These are phyloP conservation scores for Chernovozyma sophiae-reginae DNA, from an alignment of 1,139 yeast genomes.

Conservation along the genomic window DNA sequence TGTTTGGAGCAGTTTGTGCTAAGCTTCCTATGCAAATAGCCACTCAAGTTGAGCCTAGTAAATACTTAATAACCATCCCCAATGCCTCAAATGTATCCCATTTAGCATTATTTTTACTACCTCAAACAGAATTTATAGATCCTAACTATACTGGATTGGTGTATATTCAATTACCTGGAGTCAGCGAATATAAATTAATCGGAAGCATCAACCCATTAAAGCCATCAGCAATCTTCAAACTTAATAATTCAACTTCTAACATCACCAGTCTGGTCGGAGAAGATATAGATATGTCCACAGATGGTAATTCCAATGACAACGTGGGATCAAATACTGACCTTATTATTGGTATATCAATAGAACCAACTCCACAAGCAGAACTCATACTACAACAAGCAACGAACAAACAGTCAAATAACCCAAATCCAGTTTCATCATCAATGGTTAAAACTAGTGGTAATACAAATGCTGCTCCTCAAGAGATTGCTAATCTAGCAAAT, in stretches of 20 bases:
- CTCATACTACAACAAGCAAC: constrained; percentile 38
- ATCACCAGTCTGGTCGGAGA: constrained; percentile 8
- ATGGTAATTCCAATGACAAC: constrained; percentile 28
- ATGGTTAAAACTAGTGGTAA: constrained; percentile 13
- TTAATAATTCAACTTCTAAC: constrained; percentile 39
- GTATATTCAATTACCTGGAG: constrained; percentile 77
- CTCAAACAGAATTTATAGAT: constrained; percentile 61
- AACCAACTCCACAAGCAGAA: constrained; percentile 63
- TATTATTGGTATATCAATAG: constrained; percentile 85
- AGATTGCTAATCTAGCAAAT: constrained; percentile 61
- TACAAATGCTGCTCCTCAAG: constrained; percentile 19
- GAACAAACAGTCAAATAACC: constrained; percentile 18
- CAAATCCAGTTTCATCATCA: constrained; percentile 2
- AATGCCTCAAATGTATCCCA: constrained; percentile 67
- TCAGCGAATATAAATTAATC: constrained; percentile 65
- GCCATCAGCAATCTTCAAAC: constrained; percentile 88
- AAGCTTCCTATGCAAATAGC: constrained; percentile 55
- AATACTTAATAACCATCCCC: constrained; percentile 57
- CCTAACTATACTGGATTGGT: constrained; percentile 75
- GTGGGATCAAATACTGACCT: constrained; percentile 36
- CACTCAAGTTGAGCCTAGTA: constrained; percentile 58
- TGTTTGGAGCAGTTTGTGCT: constrained; percentile 58
- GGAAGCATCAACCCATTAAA: constrained; percentile 73
- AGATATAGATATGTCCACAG: constrained; percentile 24
- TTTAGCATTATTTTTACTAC: constrained; percentile 71